Base-by-base conservation (phyloP, 139 green algal genomes). In the Klebsormidium nitens region DNA sequence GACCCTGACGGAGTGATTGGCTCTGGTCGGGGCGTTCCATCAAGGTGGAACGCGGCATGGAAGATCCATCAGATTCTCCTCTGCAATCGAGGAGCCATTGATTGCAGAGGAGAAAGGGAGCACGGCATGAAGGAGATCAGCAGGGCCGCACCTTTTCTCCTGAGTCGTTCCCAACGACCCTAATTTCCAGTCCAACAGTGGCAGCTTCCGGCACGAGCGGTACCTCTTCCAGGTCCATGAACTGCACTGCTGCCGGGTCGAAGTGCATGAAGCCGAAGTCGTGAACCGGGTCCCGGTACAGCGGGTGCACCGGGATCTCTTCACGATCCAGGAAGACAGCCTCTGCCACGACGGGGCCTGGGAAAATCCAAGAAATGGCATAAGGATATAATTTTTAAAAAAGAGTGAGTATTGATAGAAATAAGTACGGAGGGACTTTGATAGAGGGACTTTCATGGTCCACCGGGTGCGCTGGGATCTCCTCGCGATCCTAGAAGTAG, bases 261-360 rank as follows among this genome's bases (percentile, higher is more conserved):
- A 93, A 95, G 5, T 82, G 79, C 36, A 95, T 66, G 77, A 93
- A 91, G 0, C 69, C 88, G 69, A 91, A 92, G 71, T 93, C 87
- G 60, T 93, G 87, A 14, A 91, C 76, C 0, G 83, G 88, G 65
- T 91, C 87, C 28, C 75, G 37, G 63, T 56, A 66, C 32, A 70
- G 28, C 32, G 65, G 78, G 23, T 81, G 66, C 4, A 90, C 81
- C 0, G 70, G 77, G 3, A 92, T 64, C 77, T 96, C 91, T 78
- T 96, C 91, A 0, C 88, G 82, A 64, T 96, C 95, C 14, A 92
- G 72, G 64, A 96, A 96, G 40, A 96, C 86, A 36, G 91, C 90
- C 74, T 96, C 91, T 1, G 91, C 90, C 28, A 68, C 47, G 42
- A 81, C 57, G 6, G 78, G 74, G n/a, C 76, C 71, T 59, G 65